Base-by-base conservation (phyloP, 2,329 filamentous ascomycete species). In the Alternaria solani region DNA sequence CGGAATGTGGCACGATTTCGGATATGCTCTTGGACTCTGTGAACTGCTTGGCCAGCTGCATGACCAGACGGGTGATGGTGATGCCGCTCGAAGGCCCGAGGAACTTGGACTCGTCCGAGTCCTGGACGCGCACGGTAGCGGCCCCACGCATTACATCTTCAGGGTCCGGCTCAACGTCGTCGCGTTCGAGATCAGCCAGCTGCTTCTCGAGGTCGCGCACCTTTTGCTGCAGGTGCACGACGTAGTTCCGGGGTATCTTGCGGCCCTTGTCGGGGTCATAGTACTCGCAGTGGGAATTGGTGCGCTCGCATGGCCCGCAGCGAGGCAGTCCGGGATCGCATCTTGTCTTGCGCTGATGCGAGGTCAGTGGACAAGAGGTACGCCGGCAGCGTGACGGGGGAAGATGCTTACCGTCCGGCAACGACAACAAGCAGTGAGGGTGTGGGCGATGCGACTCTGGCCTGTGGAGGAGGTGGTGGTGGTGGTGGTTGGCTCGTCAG, bases 1-100 rank as follows among this genome's bases (percentile, higher is more conserved):
- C 78, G 81, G 88, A 75, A 86, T 94, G 91, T 4, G 94, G 92
- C 32, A 97, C 92, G 51, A 98, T 89, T 68, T 97, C 93, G 59
- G 93, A 93, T 75, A 98, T 97, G 66, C 90, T 93, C 78, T 93
- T 92, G 5, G 93, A 91, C 72, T 95, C 91, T 26, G 93, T 96
- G 73, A 94, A 96, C 64, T 93, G 90, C 81, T 97, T 98, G 54
- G 94, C 94, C 79, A 97, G 89, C 77, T 97, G 94, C 91, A 99
- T 97, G 11, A 99, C 89, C 68, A 98, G 85, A 30, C 94, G 89
- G 12, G 94, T 96, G 83, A 98, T 96, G 74, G 93, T 92, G 71
- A 97, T 97, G 61, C 94, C 95, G 77, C 94, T 98, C 49, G 94
- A 97, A 3, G 95, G 92, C 0, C 95, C 95, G 3, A 99, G 83